Evolutionary conservation across 202 grass and related monocot species (phyloP), one percentile per base, ranked within the genome.

Genomic region (Carex arenaria): DNA sequence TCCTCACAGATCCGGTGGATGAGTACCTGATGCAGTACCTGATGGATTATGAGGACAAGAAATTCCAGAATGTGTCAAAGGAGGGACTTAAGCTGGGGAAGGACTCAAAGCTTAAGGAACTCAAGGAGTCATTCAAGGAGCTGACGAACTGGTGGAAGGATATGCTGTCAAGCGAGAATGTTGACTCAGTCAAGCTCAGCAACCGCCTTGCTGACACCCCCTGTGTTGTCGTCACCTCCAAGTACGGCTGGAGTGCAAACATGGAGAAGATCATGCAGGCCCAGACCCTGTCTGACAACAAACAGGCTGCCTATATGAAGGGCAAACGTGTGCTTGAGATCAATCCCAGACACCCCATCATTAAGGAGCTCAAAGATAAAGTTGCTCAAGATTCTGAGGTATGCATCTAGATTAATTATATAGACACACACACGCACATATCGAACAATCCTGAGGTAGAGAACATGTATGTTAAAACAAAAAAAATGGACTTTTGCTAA

Each of bases 181-280:
- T 98, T 7, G 95, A 98, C 80, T 98, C 95, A 0, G 95, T 98
- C 63, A 98, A 98, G 89, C 87, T 98, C 82, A 98, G 95, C 89
- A 95, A 93, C 87, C 84, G 92, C 49, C 84, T 98, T 84, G 80
- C 90, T 55, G 67, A 98, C 83, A 95, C 90, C 5, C 95, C 95
- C 47, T 98, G 92, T 15, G 83, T 98, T 3, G 95, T 98, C 0
- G 95, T 95, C 2, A 93, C 92, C 17, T 95, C 92, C 82, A 98
- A 98, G 76, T 98, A 89, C 13, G 92, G 92, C 22, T 98, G 95
- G 95, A 98, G 95, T 53, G 80, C 95, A 36, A 98, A 98, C 85
- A 98, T 98, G 95, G 95, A 98, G 89, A 98, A 98, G 90, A 98
- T 95, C 86, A 98, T 98, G 95, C 92, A 95, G 80, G 83, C 93